phyloP scores from a whole-genome alignment of 2,329 filamentous ascomycete species.

The Exophiala calicioides region DNA sequence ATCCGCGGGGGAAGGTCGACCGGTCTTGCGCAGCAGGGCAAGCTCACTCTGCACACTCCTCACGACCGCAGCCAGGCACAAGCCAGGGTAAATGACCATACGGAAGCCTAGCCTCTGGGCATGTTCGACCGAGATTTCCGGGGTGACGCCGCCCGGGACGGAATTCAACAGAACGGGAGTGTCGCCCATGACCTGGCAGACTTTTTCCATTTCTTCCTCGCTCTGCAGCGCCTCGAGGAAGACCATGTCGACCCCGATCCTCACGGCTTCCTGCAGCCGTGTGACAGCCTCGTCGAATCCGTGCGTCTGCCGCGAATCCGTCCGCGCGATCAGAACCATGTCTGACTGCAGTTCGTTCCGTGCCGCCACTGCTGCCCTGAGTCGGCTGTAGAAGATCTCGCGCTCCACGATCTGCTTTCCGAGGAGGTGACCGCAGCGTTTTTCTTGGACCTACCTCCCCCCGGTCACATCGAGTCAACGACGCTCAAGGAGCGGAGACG shows the following conservation, averaged over 20 bases:
- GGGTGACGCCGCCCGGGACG: conserved; percentile 47
- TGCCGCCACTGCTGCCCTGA: conserved; percentile 44
- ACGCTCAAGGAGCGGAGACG: too few relatives aligned
- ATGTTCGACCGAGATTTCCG: conserved; percentile 41
- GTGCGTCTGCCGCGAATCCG: conserved; percentile 38
- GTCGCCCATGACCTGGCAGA: conserved; percentile 40
- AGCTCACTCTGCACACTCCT: conserved; percentile 40
- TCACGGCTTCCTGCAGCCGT: conserved; percentile 42
- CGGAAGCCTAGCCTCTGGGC: conserved; percentile 44
- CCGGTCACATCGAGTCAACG: too few relatives aligned
- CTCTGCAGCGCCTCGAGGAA: conserved; percentile 46
- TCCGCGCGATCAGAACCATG: conserved; percentile 48
- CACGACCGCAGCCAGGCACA: conserved; percentile 41
- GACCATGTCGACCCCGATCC: conserved; percentile 44
- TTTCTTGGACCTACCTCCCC: conserved; percentile 52
- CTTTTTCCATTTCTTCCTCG: conserved; percentile 40
- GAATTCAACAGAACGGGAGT: conserved; percentile 48
- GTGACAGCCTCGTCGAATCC: conserved; percentile 45
- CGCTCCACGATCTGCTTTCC: conserved; percentile 43
- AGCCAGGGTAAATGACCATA: conserved; percentile 47
- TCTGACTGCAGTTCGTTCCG: conserved; percentile 41
- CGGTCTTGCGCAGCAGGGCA: conserved; percentile 41
- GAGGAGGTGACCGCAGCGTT: conserved; percentile 44
- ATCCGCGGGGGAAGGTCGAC: conserved; percentile 34
- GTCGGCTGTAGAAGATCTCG: conserved; percentile 38